A percentile compares a stretch with the other conserved stretches of the same genome.
Evolutionary conservation across 2,329 filamentous ascomycete species (phyloP).

Genomic region (Clonostachys byssicola): DNA sequence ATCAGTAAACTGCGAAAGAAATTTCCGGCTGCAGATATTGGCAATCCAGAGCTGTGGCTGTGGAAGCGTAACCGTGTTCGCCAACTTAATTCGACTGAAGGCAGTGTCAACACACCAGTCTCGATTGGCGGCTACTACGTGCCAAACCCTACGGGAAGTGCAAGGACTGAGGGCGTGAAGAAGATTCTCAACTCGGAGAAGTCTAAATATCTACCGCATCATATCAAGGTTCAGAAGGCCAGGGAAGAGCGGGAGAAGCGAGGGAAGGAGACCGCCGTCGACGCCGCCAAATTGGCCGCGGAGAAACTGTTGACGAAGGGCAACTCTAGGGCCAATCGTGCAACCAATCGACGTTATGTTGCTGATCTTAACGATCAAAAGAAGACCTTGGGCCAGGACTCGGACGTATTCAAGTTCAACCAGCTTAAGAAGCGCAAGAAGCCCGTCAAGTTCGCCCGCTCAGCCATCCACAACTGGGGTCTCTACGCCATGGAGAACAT

Average conservation of each 20-base stretch:
- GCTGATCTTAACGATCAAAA: conserved; percentile 96
- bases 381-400: conserved; percentile 76
- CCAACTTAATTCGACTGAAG: conserved; percentile 42
- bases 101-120: conserved; percentile 22
- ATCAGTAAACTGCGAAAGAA: conserved; percentile 41
- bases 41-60: conserved; percentile 49
- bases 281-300: conserved; percentile 68
- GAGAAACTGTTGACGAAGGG: conserved; percentile 82
- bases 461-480: conserved; percentile 98
- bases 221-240: conserved; percentile 90
- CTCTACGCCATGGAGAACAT: conserved; percentile 98
- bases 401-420: conserved; percentile 94
- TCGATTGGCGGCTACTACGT: conserved; percentile 70
- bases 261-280: conserved; percentile 62
- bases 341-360: conserved; percentile 90
- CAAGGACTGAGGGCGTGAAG: conserved; percentile 88
- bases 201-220: conserved; percentile 95
- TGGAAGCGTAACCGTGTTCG: conserved; percentile 53
- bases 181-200: conserved; percentile 97
- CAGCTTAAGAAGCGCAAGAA: conserved; percentile 99
- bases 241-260: conserved; percentile 86
- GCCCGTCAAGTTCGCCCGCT: conserved; percentile 94
- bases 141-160: conserved; percentile 77
- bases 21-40: conserved; percentile 36
- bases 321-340: conserved; percentile 88